Evolutionary conservation across 768 basidiomycete species (phyloP).

Genomic region (Pulveroboletus sp.): DNA sequence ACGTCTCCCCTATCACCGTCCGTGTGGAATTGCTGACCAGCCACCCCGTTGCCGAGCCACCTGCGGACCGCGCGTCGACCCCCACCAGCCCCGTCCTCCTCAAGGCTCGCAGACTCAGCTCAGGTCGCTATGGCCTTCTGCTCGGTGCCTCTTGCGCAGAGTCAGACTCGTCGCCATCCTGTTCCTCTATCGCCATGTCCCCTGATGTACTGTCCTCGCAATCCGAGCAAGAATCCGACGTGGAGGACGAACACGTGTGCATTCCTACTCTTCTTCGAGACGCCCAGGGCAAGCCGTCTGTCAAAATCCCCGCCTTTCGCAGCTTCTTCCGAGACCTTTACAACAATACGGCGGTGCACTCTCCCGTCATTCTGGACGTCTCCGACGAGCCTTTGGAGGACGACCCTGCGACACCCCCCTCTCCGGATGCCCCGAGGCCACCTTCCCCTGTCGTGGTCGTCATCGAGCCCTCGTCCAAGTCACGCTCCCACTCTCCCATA

Average conservation of each 20-base stretch:
- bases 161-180: conserved; percentile 26
- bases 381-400: conserved; percentile 12
- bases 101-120: conserved; percentile 33
- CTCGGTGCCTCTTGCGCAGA: conserved; percentile 31
- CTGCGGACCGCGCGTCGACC: conserved; percentile 3
- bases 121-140: conserved; percentile 69
- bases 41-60: conserved; percentile 18
- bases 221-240: conserved; percentile 48
- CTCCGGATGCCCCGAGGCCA: conserved; percentile 1
- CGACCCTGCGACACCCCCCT: conserved; percentile 6
- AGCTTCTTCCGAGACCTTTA: conserved; percentile 31
- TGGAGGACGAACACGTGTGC: conserved; percentile 44
- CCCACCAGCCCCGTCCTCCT: conserved; percentile 29
- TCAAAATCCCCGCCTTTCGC: conserved; percentile 33
- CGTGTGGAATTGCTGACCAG: conserved; percentile 51
- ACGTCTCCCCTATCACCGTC: conserved; percentile 62
- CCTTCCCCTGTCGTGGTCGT: conserved; percentile 18
- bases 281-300: conserved; percentile 9
- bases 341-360: conserved; percentile 8
- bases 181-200: conserved; percentile 44
- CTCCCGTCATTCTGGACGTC: conserved; percentile 9
- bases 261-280: conserved; percentile 14
- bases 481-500: conserved; percentile 48
- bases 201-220: conserved; percentile 29
- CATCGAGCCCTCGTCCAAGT: conserved; percentile 20